Base-by-base conservation (phyloP, 2,329 filamentous ascomycete genomes). In the Aspergillus neoniger region DNA sequence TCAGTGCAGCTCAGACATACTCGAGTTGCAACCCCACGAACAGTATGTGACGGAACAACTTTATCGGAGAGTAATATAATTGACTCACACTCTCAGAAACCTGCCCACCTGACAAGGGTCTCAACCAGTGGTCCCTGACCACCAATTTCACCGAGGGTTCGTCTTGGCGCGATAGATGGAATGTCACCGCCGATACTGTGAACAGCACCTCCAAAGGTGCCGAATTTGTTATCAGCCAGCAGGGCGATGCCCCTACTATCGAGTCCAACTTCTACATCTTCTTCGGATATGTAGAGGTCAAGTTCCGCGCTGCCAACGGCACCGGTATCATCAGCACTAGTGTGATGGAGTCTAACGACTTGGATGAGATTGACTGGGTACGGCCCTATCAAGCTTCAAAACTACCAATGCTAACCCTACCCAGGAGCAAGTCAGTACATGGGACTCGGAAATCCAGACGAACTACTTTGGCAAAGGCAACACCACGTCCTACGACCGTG, bases 401-500 rank as follows among this genome's bases (percentile, higher is more conserved):
- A 88, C 71, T 82, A 94, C 12, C 7, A 7, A 23, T 77, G 88
- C 67, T 68, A 57, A 65, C 59, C 52, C 23, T 39, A 6, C 2
- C 10, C 57, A 77, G 75, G 75, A 78, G 63, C 71, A 70, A 63
- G 60, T 77, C 44, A 77, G 77, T 47, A 69, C 71, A 17, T 68
- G 70, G 55, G 69, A 66, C 38, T 66, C 59, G 30, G 52, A 69
- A 25, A 72, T 79, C 30, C 92, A 98, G 78, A 91, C 89, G 69
- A 97, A 98, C 79, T 99, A 96, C 80, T 99, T 98, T 69, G 92
- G 93, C 76, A 97, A 98, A 79, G 95, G 94, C 60, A 85, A 91
- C 69, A 92, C 91, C 0, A 69, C 70, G 7, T 85, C 85, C 14
- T 96, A 95, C 81, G 91, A 96, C 79, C 90, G 94, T 61, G 93